phyloP scores from a whole-genome alignment of 495 filamentous ascomycete species.

The Podospora conica region DNA sequence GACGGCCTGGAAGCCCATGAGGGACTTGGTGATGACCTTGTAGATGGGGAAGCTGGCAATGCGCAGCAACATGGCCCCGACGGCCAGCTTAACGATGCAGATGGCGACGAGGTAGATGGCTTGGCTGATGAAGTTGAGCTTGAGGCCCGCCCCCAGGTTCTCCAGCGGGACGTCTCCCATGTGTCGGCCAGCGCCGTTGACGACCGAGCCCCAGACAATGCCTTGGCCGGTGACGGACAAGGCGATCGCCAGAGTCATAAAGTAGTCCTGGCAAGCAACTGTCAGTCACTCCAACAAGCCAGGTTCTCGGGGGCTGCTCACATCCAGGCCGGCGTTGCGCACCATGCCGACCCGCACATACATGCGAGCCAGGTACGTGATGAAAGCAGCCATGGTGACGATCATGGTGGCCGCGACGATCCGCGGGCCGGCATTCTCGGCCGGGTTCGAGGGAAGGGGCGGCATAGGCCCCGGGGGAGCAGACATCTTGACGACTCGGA shows the following conservation, averaged over 20 bases:
- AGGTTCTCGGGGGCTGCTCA: background rate
- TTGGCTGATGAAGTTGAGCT: slow-evolving; percentile 40
- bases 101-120: slow-evolving; percentile 37
- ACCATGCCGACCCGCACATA: slow-evolving; percentile 41
- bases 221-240: slow-evolving; percentile 21
- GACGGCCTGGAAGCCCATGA: slow-evolving; percentile 31
- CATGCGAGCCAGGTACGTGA: slow-evolving; percentile 27
- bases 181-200: slow-evolving; percentile 39
- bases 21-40: slow-evolving; percentile 26
- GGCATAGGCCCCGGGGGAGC: background rate
- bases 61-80: slow-evolving; percentile 40
- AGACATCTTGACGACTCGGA: background rate
- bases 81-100: slow-evolving; percentile 40
- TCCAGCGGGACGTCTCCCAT: slow-evolving; percentile 24
- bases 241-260: slow-evolving; percentile 15
- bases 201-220: slow-evolving; percentile 31
- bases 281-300: background rate
- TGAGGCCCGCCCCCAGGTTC: slow-evolving; percentile 22
- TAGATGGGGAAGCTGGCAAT: slow-evolving; percentile 31
- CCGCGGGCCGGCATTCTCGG: slow-evolving; percentile 35
- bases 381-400: slow-evolving; percentile 30
- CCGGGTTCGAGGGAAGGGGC: slow-evolving; percentile 15
- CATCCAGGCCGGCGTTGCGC: slow-evolving; percentile 43
- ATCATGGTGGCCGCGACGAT: slow-evolving; percentile 37
- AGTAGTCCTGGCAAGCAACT: slow-evolving; percentile 6